Evolutionary conservation across 2,329 filamentous ascomycete genomes (phyloP), one percentile per base, ranked within the genome.

Genomic region (Hypomyces rosellus): DNA sequence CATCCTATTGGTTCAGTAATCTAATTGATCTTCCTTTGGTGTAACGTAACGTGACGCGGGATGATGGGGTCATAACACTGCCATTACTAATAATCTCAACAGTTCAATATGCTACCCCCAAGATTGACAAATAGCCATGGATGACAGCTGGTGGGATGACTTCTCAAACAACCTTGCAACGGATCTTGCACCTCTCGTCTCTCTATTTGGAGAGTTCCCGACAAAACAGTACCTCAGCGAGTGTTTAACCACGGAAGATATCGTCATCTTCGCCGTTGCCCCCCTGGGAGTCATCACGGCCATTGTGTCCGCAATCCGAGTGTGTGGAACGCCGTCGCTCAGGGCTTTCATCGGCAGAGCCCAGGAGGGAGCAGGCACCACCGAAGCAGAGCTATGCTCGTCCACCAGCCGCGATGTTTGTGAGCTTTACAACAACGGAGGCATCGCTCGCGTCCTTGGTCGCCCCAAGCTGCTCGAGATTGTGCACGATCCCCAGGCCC

Each of bases 211-310:
- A 5, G 69, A 73, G 34, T 59, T 63, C 1, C 59, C 69, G 1
- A 69, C 69, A 0, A 68, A 66, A 34, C 67, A 72, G 34, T 72
- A 65, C 39, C 57, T 73, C 2, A 71, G 25, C 52, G 62, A 68
- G 45, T 62, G 61, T 1, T 55, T 61, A 1, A 56, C 54, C 2
- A 55, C 48, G 2, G 48, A 61, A 0, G 69, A 71, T 43, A 56
- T 61, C 33, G 52, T 69, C 22, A 62, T 69, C 5, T 60, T 69
- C 6, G 65, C 66, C 1, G 61, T 68, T 54, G 65, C 57, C 0
- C 68, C 68, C 0, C 22, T 72, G 0, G 71, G 72, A 0, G 67
- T 74, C 22, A 52, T 74, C 12, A 74, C 72, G 0, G 61, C 63
- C 0, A 53, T 74, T 1, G 46, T 67, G 0, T 61, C 62, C 1